Base-by-base conservation (phyloP, 352 stramenopile genomes). In the Pythium folliculosum region DNA sequence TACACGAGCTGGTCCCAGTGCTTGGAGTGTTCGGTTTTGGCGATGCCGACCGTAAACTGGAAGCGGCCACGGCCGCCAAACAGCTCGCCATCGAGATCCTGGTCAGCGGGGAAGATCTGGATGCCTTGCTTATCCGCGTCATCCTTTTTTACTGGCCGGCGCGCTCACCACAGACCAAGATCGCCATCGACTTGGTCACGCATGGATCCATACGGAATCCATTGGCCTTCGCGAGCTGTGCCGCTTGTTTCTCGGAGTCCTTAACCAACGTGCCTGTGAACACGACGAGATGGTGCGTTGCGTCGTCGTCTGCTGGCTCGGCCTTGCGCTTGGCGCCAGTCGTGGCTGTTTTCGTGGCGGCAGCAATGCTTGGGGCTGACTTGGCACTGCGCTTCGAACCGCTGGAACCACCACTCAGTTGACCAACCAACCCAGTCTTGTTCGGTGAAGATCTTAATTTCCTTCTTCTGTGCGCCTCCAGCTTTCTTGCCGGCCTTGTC, bases 1-100 rank as follows among this genome's bases (percentile, higher is more conserved):
- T 88, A 91, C 45, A 84, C 82, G 5, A 91, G 64, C 53, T 81
- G 70, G 25, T 77, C 67, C 81, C 79, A 90, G 21, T 84, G 58
- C 54, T 82, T 81, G 2, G 78, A 84, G 58, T 73, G 50, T 35
- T 85, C 67, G 4, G 77, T 90, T 66, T 89, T 89, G 27, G 80
- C 80, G 45, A 89, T 77, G 9, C 78, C 78, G n/a, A 90, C 79
- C 4, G 80, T 90, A 44, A 82, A 81, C 65, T 90, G 78, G 67
- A 93, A 93, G 17, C 67, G 66, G 21, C 73, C 75, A 35, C 84
- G 77, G 6, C 85, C 82, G 7, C 83, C 72, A 51, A 90, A 93
- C 23, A 93, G 69, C 66, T 93, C 85, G 14, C 85, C 85, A 45
- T 93, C 85, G n/a, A 93, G 77, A 51, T 88, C 68, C 30, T 58